Base-by-base conservation (phyloP, 495 filamentous ascomycete species). In the Penicillium paxilli region DNA sequence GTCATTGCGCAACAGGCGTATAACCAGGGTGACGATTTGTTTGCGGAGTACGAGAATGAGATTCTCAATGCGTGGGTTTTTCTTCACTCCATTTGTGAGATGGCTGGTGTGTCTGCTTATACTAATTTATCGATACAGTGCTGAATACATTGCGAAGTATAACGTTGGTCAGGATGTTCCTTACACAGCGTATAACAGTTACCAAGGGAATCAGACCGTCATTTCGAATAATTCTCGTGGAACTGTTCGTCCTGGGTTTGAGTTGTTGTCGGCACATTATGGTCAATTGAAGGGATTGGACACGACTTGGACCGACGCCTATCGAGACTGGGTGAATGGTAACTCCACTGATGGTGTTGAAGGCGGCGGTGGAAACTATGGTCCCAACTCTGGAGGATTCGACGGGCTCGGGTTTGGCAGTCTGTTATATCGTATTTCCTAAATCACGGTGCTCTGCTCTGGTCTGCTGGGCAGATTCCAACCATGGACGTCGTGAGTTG, bases 121-220 rank as follows among this genome's bases (percentile, higher is more conserved):
- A 32, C 30, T 32, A 4, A 32, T 32, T 1, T 11, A 32, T 32
- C 35, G 35, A 16, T 10, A 5, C 30, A 74, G 71, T 4, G 57
- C 70, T 8, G 75, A 77, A 52, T 79, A 79, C 42, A 59, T 50
- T 21, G 64, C 64, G 19, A 76, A 74, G 46, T 79, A 75, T 55
- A 79, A 79, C 47, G 53, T 70, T 11, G 72, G 71, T 19, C 33
- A 69, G 4, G 64, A 74, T 33, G 75, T 79, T 21, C 75, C 73
- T 5, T 79, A 71, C 55, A 72, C 65, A 0, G 54, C 60, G 0
- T 79, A 75, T 47, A 52, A 53, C 7, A 76, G 70, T 42, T 63
- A 62, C 26, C 52, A 70, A 20, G 74, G 69, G 7, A 65, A 50
- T 24, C 66, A 71, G 49, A 56, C 60, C 7, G 70, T 61, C 9